Evolutionary conservation across 2,329 filamentous ascomycete species (phyloP).

Genomic region (Dissoconium aciculare): DNA sequence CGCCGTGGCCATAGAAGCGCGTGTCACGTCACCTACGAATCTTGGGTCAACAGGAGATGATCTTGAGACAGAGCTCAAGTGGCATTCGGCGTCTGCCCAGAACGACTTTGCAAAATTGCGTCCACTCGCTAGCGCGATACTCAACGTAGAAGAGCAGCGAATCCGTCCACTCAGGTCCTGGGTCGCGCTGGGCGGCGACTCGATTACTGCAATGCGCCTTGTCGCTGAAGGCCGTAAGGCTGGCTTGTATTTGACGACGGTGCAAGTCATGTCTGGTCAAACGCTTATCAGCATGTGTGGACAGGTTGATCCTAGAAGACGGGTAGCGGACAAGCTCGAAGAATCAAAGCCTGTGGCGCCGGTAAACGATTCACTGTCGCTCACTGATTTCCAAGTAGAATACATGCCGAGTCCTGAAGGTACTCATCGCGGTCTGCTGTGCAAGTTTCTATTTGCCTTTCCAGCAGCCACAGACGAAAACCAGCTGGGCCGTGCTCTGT

Average conservation of each 20-base stretch:
- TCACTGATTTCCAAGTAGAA: constrained; percentile 2
- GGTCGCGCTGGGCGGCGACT: constrained; percentile 2
- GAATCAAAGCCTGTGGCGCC: not conserved
- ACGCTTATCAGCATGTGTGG: constrained; percentile 1
- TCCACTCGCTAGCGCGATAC: not conserved
- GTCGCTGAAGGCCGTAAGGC: not conserved
- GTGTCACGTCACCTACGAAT: not conserved
- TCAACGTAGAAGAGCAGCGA: not conserved
- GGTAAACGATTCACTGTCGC: not conserved
- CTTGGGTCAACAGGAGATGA: not conserved
- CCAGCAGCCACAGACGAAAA: not conserved
- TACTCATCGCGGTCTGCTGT: constrained; percentile 1
- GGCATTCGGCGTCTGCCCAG: not conserved
- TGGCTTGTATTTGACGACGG: constrained; percentile 1
- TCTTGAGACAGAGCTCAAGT: not conserved
- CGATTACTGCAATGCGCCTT: constrained; percentile 1
- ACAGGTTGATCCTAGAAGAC: not conserved
- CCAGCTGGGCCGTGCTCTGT: not conserved
- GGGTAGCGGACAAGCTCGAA: not conserved
- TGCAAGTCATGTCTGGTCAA: constrained; percentile 2
- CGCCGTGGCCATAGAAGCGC: not conserved
- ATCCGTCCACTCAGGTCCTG: not conserved
- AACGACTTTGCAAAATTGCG: constrained; percentile 1
- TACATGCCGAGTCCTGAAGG: not conserved
- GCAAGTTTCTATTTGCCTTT: not conserved